Base-by-base conservation (phyloP, 495 filamentous ascomycete species). In the Xylaria castorea region DNA sequence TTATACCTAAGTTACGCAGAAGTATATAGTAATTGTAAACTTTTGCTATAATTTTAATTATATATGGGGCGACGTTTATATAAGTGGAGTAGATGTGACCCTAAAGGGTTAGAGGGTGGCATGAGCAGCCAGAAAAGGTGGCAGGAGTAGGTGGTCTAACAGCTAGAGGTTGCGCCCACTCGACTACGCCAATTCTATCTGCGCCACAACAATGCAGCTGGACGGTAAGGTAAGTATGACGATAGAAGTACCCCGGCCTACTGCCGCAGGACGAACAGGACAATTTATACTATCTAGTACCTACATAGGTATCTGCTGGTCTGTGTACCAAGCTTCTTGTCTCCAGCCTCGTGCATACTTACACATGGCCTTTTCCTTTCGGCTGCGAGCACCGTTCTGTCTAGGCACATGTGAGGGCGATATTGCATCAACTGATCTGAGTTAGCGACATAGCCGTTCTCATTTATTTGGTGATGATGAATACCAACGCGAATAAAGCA, bases 201-300 rank as follows among this genome's bases (percentile, higher is more conserved):
- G 64, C 64, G 64, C 64, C 64, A 67, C 64, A 36, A 22, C 53
- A 20, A 18, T 36, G 27, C 46, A 40, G 64, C 64, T 55, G 46
- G 46, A 48, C 18, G n/a, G 14, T 18, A 48, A 61, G 32, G 20
- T 36, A n/a, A n/a, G 14, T 20, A 60, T 34, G 16, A 20, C 32
- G 6, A 60, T 55, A n/a, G 30, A 60, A 60, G 20, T 7, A 12
- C 5, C 5, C 5, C 48, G 9, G 2, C 20, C 5, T 25, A 18
- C 25, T 32, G 12, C 11, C 25, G 27, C 27, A 57, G 53, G 27
- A 8, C 57, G 32, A 36, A 61, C 34, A 38, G 7, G 7, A 61
- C 12, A 27, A 32, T 12, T 27, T 27, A 55, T 0, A n/a, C 9
- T 48, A 48, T n/a, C n/a, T n/a, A n/a, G n/a, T n/a, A n/a, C n/a